These are phyloP conservation scores for Penicillium canescens DNA, from an alignment of 495 filamentous ascomycete genomes.

Conservation along the genomic window DNA sequence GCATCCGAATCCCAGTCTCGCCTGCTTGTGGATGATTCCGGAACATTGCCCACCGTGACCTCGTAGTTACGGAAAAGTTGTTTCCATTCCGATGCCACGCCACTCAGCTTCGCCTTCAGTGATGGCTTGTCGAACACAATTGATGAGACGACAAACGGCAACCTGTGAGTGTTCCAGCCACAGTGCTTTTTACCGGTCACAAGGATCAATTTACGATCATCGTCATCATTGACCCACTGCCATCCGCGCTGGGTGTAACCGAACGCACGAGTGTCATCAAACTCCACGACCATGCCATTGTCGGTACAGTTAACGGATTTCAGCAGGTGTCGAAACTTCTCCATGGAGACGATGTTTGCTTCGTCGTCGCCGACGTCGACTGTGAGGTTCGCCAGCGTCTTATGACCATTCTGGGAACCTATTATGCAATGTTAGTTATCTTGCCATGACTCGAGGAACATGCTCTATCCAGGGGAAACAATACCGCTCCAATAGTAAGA, in stretches of 20 bases:
- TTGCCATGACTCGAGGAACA: no score
- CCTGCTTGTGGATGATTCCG: background rate
- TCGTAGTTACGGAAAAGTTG: constrained; percentile 31
- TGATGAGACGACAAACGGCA: constrained; percentile 33
- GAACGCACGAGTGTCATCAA: constrained; percentile 29
- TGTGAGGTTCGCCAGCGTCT: no score
- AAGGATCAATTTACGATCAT: constrained; percentile 35
- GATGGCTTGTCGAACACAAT: constrained; percentile 30
- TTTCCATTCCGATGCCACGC: constrained; percentile 29
- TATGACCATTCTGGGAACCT: no score
- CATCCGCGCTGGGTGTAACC: constrained; percentile 30
- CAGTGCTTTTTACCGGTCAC: constrained; percentile 40
- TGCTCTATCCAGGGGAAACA: no score
- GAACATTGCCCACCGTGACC: constrained; percentile 27
- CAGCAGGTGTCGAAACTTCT: constrained; percentile 32
- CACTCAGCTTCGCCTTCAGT: constrained; percentile 28
- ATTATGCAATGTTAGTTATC: no score
- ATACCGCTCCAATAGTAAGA: no score
- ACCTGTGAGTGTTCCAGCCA: constrained; percentile 29
- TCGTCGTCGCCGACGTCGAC: no score
- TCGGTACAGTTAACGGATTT: constrained; percentile 31
- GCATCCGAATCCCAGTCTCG: constrained; percentile 29
- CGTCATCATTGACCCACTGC: constrained; percentile 41
- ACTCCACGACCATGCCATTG: constrained; percentile 25
- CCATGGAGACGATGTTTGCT: constrained; percentile 33